These are phyloP conservation scores for Tetrahymena borealis DNA, from an alignment of 73 alveolate genomes.

Conservation along the genomic window DNA sequence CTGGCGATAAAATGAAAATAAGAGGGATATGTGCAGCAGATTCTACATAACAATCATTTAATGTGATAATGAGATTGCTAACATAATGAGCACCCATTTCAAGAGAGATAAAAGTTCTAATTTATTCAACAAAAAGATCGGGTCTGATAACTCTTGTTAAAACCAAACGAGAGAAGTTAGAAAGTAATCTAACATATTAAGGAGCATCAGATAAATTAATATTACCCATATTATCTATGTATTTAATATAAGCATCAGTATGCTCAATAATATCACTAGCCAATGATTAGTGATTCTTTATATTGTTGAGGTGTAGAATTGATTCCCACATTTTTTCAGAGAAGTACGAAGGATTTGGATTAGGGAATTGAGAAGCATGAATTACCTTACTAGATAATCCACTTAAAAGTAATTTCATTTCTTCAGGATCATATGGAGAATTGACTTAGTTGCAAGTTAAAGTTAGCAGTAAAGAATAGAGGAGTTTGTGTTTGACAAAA, in stretches of 20 bases:
- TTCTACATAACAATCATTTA: constrained; percentile 77
- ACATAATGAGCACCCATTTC: constrained; percentile 87
- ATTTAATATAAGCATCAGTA: not conserved
- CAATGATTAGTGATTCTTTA: not conserved
- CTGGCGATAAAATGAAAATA: constrained; percentile 86
- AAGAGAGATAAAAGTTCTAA: constrained; percentile 68
- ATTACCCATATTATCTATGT: not conserved
- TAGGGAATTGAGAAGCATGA: constrained; percentile 67
- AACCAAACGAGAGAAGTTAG: constrained; percentile 65
- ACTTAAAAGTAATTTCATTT: constrained; percentile 80
- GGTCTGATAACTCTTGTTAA: constrained; percentile 81
- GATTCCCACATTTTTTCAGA: constrained; percentile 85
- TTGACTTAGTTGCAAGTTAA: constrained; percentile 69
- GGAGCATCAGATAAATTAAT: constrained; percentile 18
- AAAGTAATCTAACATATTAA: constrained; percentile 56
- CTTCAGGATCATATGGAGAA: constrained; percentile 44
- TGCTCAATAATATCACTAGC: not conserved
- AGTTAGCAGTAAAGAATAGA: constrained; percentile 76
- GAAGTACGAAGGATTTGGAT: constrained; percentile 74
- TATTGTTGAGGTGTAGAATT: constrained; percentile 71
- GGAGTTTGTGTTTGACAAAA: constrained; percentile 87
- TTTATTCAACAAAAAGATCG: constrained; percentile 73
- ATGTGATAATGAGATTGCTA: constrained; percentile 84
- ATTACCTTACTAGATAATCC: constrained; percentile 82
- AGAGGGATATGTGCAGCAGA: constrained; percentile 83